Conservation (phyloP, 768 basidiomycete species). For the Ephemerocybe angulata region DNA sequence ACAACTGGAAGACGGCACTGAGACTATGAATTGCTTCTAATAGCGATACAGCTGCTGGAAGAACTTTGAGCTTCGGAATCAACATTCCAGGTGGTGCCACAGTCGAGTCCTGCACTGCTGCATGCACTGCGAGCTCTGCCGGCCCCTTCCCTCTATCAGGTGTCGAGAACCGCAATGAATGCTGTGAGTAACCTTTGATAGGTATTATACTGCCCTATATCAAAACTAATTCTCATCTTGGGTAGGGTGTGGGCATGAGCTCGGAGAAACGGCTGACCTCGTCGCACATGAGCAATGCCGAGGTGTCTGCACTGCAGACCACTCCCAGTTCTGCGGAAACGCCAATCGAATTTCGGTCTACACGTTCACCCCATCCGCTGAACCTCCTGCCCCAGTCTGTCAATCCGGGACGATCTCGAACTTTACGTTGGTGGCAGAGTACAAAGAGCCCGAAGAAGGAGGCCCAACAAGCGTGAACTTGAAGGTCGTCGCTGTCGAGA, state of each 20-base stretch:
- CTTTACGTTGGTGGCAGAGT: slow-evolving; percentile 35
- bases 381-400: slow-evolving; percentile 22
- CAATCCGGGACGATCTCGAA: background rate
- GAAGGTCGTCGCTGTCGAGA: slow-evolving; percentile 35
- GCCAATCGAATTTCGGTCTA: slow-evolving; percentile 37
- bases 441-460: slow-evolving; percentile 29
- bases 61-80: slow-evolving; percentile 32
- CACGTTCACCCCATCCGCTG: slow-evolving; percentile 24
- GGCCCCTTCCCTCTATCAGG: slow-evolving; percentile 37
- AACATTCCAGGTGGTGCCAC: slow-evolving; percentile 44
- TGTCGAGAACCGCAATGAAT: slow-evolving; percentile 44
- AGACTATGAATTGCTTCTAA: background rate
- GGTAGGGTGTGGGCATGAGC: slow-evolving; percentile 37
- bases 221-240: background rate
- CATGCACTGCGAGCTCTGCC: slow-evolving; percentile 36
- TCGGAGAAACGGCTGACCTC: slow-evolving; percentile 32
- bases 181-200: slow-evolving; percentile 36
- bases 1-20: background rate
- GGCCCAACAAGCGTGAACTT: slow-evolving; percentile 28
- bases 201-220: background rate
- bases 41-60: slow-evolving; percentile 31
- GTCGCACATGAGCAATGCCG: slow-evolving; percentile 40
- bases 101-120: slow-evolving; percentile 45
- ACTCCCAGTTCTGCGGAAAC: slow-evolving; percentile 39
- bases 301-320: slow-evolving; percentile 35